These are phyloP conservation scores for Oxyria digyna DNA, from an alignment of 148 eudicot genomes.

Conservation along the genomic window DNA sequence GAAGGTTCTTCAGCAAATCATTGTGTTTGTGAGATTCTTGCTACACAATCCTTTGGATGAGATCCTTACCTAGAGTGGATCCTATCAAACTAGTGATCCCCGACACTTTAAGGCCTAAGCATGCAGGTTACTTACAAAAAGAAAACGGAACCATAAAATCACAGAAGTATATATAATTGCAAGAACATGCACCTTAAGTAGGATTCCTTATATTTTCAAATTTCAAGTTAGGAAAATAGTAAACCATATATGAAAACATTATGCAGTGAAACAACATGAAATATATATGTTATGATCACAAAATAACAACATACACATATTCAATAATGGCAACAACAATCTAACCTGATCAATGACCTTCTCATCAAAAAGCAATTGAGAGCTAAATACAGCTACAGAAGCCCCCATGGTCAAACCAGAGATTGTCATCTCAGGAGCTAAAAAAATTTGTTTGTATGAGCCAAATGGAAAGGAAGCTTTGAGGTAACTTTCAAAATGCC, in stretches of 20 bases:
- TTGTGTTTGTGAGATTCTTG: no score
- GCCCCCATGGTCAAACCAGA: conserved; percentile 75
- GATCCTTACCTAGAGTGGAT: no score
- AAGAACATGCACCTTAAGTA: background rate
- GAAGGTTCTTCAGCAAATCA: no score
- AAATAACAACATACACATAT: background rate
- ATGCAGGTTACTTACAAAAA: background rate
- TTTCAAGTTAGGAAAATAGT: background rate
- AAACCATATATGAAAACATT: background rate
- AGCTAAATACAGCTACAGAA: conserved; percentile 69
- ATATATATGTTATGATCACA: background rate
- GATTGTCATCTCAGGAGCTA: conserved; percentile 76
- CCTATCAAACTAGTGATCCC: background rate
- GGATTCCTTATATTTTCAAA: background rate
- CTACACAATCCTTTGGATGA: no score
- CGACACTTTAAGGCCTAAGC: background rate
- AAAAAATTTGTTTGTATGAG: conserved; percentile 87
- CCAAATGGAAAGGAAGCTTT: conserved; percentile 80
- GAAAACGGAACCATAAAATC: background rate
- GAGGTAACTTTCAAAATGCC: conserved; percentile 82
- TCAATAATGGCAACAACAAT: background rate
- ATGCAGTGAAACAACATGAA: background rate
- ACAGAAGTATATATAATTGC: background rate
- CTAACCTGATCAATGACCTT: conserved; percentile 90
- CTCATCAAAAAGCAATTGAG: conserved; percentile 78